Evolutionary conservation across 108 stramenopile genomes (phyloP), one percentile per base, ranked within the genome.

Genomic region (Nitzschia sp.): DNA sequence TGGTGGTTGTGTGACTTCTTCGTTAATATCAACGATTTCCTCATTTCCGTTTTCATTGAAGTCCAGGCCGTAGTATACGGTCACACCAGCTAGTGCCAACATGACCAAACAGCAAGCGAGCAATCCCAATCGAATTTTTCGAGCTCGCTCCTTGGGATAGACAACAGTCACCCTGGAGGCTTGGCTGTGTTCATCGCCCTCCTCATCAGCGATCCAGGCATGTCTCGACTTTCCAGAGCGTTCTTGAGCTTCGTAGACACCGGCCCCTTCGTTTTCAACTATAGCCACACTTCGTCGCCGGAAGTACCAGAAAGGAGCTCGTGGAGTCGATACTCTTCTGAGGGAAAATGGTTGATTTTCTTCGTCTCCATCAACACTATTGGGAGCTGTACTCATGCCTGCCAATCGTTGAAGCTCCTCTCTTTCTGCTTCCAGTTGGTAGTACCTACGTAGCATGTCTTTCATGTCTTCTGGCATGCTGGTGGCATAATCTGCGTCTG

Each of bases 381-480:
- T 52, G 6, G 50, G n/a, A 6, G 50, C 50, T 23, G n/a, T 23
- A 8, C 50, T 17, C 4, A 17, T 52, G 23, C 50, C 50, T 4
- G 6, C 13, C 38, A 41, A 41, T n/a, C n/a, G n/a, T 41, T 6
- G 13, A 52, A 23, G 50, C 23, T 19, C n/a, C 6, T 52, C 50
- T 19, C 21, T 52, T 52, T 19, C 23, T 16, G 50, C 23, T 17
- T 52, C 50, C 23, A 19, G 21, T 52, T 52, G 13, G 23, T 52
- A 52, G 23, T 52, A 23, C 23, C 50, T 52, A 16, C 50, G 50
- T 19, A 52, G 23, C 50, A 52, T 15, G 50, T 52, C n/a, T 19
- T 52, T 52, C 50, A 52, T 4, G 50, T 52, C 50, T 4, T 52
- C 50, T 19, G 50, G 50, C 50, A 52, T 52, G 23, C n/a, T 52